Conservation (phyloP, 73 alveolate species). For the Paramecium bursaria region DNA sequence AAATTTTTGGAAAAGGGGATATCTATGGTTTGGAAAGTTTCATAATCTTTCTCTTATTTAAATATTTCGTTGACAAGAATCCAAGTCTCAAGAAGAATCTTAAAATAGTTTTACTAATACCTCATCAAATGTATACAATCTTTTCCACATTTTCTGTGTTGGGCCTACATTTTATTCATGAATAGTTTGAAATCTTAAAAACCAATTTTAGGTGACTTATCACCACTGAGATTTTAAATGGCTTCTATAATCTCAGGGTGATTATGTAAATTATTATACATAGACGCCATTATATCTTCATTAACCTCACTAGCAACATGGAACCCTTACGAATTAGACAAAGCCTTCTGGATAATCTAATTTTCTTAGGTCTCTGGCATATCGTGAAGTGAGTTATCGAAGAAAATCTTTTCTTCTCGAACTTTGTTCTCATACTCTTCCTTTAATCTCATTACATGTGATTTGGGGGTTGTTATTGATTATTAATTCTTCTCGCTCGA, state of each 20-base stretch:
- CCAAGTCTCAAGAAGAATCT: slow-evolving; percentile 50
- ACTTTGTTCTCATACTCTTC: slow-evolving; percentile 25
- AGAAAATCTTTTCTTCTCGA: slow-evolving; percentile 19
- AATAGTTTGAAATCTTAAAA: slow-evolving; percentile 35
- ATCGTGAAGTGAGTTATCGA: slow-evolving; percentile 2
- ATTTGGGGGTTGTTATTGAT: too few relatives aligned
- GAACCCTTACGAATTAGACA: slow-evolving; percentile 10
- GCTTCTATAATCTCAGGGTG: too few relatives aligned
- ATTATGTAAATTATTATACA: slow-evolving; percentile 26
- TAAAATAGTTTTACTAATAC: too few relatives aligned
- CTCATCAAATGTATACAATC: slow-evolving; percentile 49
- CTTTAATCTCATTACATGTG: background rate
- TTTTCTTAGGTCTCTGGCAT: slow-evolving; percentile 29
- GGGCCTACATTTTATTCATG: slow-evolving; percentile 13
- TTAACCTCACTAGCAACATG: background rate
- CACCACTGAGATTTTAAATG: too few relatives aligned
- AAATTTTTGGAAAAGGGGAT: too few relatives aligned
- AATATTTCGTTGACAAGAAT: slow-evolving; percentile 22
- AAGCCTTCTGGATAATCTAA: slow-evolving; percentile 12
- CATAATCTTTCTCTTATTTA: slow-evolving; percentile 19
- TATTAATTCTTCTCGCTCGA: too few relatives aligned
- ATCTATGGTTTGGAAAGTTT: slow-evolving; percentile 38
- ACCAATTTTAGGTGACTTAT: slow-evolving; percentile 4
- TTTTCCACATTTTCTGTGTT: slow-evolving; percentile 29
- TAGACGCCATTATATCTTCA: background rate